phyloP scores from a whole-genome alignment of 352 stramenopile species.

The Phytophthora foliorum region DNA sequence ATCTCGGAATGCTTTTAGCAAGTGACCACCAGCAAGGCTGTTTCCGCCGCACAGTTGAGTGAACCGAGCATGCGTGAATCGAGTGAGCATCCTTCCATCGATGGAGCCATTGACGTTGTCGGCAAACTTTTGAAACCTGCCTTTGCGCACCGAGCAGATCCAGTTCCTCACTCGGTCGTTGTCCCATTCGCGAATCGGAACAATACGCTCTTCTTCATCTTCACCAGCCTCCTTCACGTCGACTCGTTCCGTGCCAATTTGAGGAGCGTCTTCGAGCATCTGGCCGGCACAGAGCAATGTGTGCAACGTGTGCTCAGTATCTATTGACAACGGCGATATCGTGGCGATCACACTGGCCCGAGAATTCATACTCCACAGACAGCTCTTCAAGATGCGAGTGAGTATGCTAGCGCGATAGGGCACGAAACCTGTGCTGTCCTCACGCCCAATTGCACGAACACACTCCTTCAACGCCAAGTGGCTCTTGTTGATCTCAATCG shows the following conservation, averaged over 20 bases:
- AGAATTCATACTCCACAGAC: slow-evolving; percentile 67
- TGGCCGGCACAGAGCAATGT: slow-evolving; percentile 77
- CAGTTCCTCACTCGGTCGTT: slow-evolving; percentile 62
- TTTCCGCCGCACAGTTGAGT: slow-evolving; percentile 79
- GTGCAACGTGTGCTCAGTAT: slow-evolving; percentile 85
- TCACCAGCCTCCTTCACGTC: slow-evolving; percentile 63
- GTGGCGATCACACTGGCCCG: slow-evolving; percentile 83
- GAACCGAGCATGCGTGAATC: slow-evolving; percentile 71
- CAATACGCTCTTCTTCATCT: slow-evolving; percentile 35
- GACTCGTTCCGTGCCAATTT: slow-evolving; percentile 59
- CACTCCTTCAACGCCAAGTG: slow-evolving; percentile 87
- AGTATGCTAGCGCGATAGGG: slow-evolving; percentile 78
- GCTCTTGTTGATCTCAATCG: slow-evolving; percentile 88
- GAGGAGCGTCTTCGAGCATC: slow-evolving; percentile 70
- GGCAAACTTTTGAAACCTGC: slow-evolving; percentile 62
- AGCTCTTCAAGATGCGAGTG: slow-evolving; percentile 82
- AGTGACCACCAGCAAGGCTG: slow-evolving; percentile 54
- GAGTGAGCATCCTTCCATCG: slow-evolving; percentile 66
- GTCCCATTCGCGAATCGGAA: slow-evolving; percentile 73
- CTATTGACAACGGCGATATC: slow-evolving; percentile 75
- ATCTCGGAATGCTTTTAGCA: slow-evolving; percentile 69
- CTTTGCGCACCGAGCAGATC: slow-evolving; percentile 58
- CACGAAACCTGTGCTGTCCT: slow-evolving; percentile 66
- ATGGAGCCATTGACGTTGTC: slow-evolving; percentile 55
- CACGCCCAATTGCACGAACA: slow-evolving; percentile 71